Percentiles rank a stretch among this genome's conserved stretches.
Evolutionary conservation across 352 stramenopile species (phyloP).

Genomic region (Pythium grandisporangium): DNA sequence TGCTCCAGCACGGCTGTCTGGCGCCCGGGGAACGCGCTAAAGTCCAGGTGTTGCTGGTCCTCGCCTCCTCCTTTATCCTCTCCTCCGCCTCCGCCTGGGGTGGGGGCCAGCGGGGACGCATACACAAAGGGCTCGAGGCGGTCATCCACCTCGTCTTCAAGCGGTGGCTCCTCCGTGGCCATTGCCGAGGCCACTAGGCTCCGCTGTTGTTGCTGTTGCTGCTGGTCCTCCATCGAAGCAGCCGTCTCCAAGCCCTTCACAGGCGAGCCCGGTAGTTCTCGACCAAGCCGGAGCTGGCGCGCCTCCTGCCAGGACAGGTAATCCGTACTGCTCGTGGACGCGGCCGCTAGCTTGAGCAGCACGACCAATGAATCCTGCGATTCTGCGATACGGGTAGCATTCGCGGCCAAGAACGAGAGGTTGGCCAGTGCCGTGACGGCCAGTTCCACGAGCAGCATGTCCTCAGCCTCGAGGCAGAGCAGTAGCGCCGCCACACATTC

Average conservation of each 20-base stretch:
- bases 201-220: no score
- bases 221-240: neutral
- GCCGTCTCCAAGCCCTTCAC: neutral
- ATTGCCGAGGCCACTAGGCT: neutral
- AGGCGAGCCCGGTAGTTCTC: neutral
- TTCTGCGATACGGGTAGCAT: conserved; percentile 34
- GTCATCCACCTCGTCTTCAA: conserved; percentile 18
- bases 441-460: conserved; percentile 57
- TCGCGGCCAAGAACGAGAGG: conserved; percentile 42
- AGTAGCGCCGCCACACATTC: conserved; percentile 50
- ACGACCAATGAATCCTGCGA: conserved; percentile 20
- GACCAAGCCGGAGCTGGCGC: conserved; percentile 6
- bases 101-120: neutral
- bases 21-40: conserved; percentile 42
- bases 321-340: conserved; percentile 25
- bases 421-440: conserved; percentile 54
- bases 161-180: neutral
- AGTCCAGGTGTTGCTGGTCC: conserved; percentile 30
- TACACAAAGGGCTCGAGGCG: conserved; percentile 19
- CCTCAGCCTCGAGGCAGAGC: conserved; percentile 33
- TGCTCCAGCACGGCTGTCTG: conserved; percentile 60
- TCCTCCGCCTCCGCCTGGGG: neutral
- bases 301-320: conserved; percentile 50
- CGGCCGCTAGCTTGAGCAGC: conserved; percentile 37
- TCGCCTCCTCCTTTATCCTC: conserved; percentile 10